Conservation (phyloP, 2,329 filamentous ascomycete genomes). For the Neoscytalidium dimidiatum region DNA sequence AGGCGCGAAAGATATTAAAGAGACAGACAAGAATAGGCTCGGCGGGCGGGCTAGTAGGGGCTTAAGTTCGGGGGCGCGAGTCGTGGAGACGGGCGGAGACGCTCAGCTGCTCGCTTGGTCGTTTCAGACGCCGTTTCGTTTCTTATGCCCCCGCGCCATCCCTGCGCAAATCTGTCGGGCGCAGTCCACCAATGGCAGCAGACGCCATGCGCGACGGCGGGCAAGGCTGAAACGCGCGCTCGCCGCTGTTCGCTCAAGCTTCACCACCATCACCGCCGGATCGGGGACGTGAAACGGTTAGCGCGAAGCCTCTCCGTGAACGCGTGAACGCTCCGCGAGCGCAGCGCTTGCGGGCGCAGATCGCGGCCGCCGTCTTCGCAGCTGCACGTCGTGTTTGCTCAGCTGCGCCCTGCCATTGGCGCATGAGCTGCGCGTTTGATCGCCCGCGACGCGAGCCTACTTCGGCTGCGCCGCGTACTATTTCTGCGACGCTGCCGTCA, state of each 20-base stretch:
- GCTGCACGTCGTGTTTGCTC: not conserved
- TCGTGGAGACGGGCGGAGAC: not conserved
- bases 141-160: slow-evolving; percentile 3
- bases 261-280: not conserved
- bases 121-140: slow-evolving; percentile 17
- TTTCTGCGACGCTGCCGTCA: not conserved
- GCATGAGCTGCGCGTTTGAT: not conserved
- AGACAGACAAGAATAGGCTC: not conserved
- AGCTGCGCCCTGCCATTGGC: not conserved
- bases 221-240: not conserved
- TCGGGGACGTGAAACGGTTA: not conserved
- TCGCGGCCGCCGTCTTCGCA: not conserved
- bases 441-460: not conserved
- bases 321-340: not conserved
- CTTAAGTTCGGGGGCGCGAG: not conserved
- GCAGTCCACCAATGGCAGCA: not conserved
- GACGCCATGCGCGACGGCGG: not conserved
- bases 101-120: slow-evolving; percentile 8
- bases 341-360: not conserved
- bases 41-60: not conserved
- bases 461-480: not conserved
- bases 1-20: slow-evolving; percentile 8
- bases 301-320: not conserved
- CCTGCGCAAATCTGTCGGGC: slow-evolving; percentile 3
- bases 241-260: not conserved